phyloP scores from a whole-genome alignment of 73 alveolate genomes.

The Durusdinium trenchii region DNA sequence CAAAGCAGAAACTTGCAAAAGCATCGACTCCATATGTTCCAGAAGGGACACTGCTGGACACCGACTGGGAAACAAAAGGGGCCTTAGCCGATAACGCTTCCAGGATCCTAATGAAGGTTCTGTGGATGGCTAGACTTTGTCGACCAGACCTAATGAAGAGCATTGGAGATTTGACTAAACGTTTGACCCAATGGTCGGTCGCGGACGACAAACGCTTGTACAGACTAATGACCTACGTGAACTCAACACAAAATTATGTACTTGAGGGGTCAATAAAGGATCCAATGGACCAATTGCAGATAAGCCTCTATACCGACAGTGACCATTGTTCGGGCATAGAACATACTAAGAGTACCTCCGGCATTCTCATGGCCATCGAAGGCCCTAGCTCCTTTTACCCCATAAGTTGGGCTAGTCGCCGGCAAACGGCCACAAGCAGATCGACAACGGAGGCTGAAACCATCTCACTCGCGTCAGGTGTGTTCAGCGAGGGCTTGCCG shows the following conservation, averaged over 20 bases:
- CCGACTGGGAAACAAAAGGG: too few relatives aligned
- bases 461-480: neutral
- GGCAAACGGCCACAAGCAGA: conserved; percentile 9
- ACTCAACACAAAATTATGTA: neutral
- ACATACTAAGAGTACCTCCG: conserved; percentile 13
- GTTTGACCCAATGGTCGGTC: neutral
- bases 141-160: neutral
- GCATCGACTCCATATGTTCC: too few relatives aligned
- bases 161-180: neutral
- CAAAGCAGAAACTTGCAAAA: too few relatives aligned
- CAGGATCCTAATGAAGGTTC: neutral
- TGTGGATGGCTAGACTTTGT: neutral
- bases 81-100: neutral
- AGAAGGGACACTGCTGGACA: too few relatives aligned
- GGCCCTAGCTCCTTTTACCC: conserved; percentile 2
- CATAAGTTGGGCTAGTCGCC: neutral
- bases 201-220: conserved; percentile 25
- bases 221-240: conserved; percentile 7
- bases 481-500: conserved; percentile 2
- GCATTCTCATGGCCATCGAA: too few relatives aligned
- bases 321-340: neutral
- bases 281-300: neutral
- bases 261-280: neutral
- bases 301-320: neutral
- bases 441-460: conserved; percentile 6